These are phyloP conservation scores for thale cress (Arabidopsis thaliana) DNA, from an alignment of 345 rosid genomes.

Conservation along the genomic window TAIR10.1 NC_003074.8:2072001-2072500, in stretches of 20 bases:
- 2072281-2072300: slow-evolving; percentile 4
- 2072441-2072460: slow-evolving; percentile 70
- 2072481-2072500: slow-evolving; percentile 34
- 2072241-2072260: slow-evolving; percentile 2
- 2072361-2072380: slow-evolving; percentile 73
- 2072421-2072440: slow-evolving; percentile 89
- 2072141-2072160: slow-evolving; percentile 98
- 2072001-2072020: slow-evolving; percentile 96
- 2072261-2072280: slow-evolving; percentile 17
- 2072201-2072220: slow-evolving; percentile 18
- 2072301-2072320: slow-evolving; percentile 82
- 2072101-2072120: slow-evolving; percentile 34
- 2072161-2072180: slow-evolving; percentile 96
- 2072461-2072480: slow-evolving; percentile 79
- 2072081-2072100: slow-evolving; percentile 29
- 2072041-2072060: slow-evolving; percentile 29
- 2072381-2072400: slow-evolving; percentile 70
- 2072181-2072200: slow-evolving; percentile 67
- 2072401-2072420: slow-evolving; percentile 83
- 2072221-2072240: slow-evolving; percentile 41
- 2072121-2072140: slow-evolving; percentile 53
- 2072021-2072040: slow-evolving; percentile 59
- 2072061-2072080: not conserved
- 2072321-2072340: slow-evolving; percentile 77
- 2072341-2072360: slow-evolving; percentile 94